Evolutionary conservation across 495 filamentous ascomycete genomes (phyloP).

Genomic region (Usnea hakonensis): DNA sequence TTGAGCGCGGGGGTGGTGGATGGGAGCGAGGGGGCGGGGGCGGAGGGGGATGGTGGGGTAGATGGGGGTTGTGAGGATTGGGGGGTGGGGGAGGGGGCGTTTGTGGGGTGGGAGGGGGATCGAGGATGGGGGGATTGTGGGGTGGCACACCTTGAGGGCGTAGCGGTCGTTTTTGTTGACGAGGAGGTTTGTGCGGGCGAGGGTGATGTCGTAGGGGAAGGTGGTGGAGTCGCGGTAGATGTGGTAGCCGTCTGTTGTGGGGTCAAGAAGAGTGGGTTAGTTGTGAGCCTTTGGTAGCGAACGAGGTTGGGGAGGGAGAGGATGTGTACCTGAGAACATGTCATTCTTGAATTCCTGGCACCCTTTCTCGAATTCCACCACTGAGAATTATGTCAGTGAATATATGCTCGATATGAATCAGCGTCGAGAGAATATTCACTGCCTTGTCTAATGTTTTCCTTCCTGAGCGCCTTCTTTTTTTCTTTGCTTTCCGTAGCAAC

Average conservation of each 20-base stretch:
- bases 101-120: constrained; percentile 4
- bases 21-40: constrained; percentile 7
- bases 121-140: not conserved
- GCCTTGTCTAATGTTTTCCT: constrained; percentile 27
- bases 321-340: constrained; percentile 17
- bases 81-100: not conserved
- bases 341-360: constrained; percentile 18
- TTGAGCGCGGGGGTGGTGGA: constrained; percentile 16
- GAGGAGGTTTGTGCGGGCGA: constrained; percentile 35
- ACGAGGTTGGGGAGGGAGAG: not conserved
- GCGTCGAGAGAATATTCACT: constrained; percentile 26
- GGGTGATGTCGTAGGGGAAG: constrained; percentile 43
- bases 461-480: constrained; percentile 24
- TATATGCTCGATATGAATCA: not conserved
- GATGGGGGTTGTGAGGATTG: constrained; percentile 7
- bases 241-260: constrained; percentile 37
- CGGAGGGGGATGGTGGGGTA: not conserved
- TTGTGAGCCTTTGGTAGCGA: no score
- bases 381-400: constrained; percentile 9
- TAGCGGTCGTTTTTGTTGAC: constrained; percentile 35
- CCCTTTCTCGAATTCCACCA: constrained; percentile 20
- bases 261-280: not conserved
- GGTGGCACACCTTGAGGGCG: constrained; percentile 30
- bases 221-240: constrained; percentile 40
- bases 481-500: constrained; percentile 21